Conservation (phyloP, 2,329 filamentous ascomycete species). For the Penicillium hordei region DNA sequence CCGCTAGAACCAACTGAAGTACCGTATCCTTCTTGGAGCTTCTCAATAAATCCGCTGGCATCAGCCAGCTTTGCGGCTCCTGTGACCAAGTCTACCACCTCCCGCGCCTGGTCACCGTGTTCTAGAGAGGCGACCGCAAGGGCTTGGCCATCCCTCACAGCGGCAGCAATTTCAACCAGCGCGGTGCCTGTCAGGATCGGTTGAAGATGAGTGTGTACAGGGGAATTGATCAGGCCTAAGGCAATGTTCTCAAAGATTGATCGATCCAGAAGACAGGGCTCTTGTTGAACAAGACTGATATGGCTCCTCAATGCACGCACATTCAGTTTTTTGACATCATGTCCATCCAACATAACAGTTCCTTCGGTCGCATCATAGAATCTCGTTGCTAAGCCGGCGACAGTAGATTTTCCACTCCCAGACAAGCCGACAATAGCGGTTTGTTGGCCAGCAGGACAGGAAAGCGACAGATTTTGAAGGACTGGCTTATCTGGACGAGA, state of each 20-base stretch:
- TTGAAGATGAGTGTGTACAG: conserved; percentile 12
- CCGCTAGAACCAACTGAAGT: conserved; percentile 75
- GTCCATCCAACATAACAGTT: conserved; percentile 61
- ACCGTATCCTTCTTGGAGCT: conserved; percentile 54
- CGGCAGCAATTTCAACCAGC: conserved; percentile 45
- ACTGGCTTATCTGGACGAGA: conserved; percentile 26
- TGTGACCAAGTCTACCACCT: conserved; percentile 47
- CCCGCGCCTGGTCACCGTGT: conserved; percentile 45
- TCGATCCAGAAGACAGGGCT: conserved; percentile 14
- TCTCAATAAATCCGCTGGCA: conserved; percentile 40
- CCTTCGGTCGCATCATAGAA: conserved; percentile 68
- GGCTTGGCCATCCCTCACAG: conserved; percentile 50
- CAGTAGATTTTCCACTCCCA: conserved; percentile 62
- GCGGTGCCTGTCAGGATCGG: conserved; percentile 47
- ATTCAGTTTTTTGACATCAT: conserved; percentile 58
- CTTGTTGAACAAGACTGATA: conserved; percentile 15
- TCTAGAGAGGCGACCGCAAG: conserved; percentile 45
- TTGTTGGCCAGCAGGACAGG: conserved; percentile 46
- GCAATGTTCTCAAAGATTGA: conserved; percentile 17
- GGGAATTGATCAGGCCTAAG: conserved; percentile 17
- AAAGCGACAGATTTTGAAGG: conserved; percentile 7
- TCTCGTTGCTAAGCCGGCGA: conserved; percentile 56
- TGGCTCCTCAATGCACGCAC: conserved; percentile 34
- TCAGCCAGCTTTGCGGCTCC: conserved; percentile 59
- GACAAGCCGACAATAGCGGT: conserved; percentile 55